Base-by-base conservation (phyloP, 768 basidiomycete genomes). In the Termitomyces sp. region DNA sequence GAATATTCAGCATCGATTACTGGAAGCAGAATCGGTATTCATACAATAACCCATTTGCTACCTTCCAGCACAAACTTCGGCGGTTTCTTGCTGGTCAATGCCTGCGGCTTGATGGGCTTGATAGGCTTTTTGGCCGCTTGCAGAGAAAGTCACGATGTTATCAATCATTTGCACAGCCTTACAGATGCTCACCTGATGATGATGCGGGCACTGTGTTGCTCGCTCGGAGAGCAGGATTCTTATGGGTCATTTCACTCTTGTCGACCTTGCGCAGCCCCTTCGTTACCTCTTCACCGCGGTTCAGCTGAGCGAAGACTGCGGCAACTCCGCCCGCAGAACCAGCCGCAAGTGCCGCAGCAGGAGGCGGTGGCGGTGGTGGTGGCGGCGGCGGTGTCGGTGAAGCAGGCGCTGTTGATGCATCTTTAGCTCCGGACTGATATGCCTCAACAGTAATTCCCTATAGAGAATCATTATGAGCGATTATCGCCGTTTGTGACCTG, bases 161-260 rank as follows among this genome's bases (percentile, higher is more conserved):
- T 59, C 14, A 58, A 53, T 8, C 19, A 33, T 23, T 35, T 48
- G 19, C 19, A 23, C 50, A 44, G 26, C 40, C 21, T 31, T 51
- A 2, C 23, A 5, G n/a, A 54, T 23, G 54, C 67, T 60, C 23
- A 73, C 73, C 58, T 56, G 70, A 35, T 61, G 71, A 55, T 15
- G 78, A 63, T 50, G 73, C 67, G 1, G 72, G 66, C 47, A 78
- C 73, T 63, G 78, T 73, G 55, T 70, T 64, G 69, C 78, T 66
- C 76, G 91, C 82, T 31, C 97, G 76, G 38, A 99, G 73, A 10
- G 85, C 81, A 0, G 97, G 96, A 66, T 99, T 98, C 79, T 99
- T 98, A 77, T 99, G 97, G 3, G 94, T 98, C 94, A 96, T 95
- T 70, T 98, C 89, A 60, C 91, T 94, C 76, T 86, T 89, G 67